Percentiles rank a stretch among this genome's conserved stretches.
Evolutionary conservation across 495 filamentous ascomycete species (phyloP).

Genomic region (Talaromyces stipitatus): DNA sequence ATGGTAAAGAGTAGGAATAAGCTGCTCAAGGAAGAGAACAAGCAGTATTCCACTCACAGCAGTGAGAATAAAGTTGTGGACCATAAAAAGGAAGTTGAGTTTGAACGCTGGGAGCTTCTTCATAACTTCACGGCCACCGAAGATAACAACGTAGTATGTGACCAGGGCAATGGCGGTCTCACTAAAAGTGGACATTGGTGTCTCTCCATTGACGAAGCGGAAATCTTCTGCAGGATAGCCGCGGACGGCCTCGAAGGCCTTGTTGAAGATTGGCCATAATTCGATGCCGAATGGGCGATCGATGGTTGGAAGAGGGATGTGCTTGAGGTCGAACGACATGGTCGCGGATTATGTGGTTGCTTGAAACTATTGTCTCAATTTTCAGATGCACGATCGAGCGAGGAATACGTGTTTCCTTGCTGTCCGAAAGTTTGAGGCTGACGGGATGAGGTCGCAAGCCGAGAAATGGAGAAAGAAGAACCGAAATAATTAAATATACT

Average conservation of each 20-base stretch:
- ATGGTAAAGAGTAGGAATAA: conserved; percentile 51
- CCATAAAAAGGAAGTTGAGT: conserved; percentile 60
- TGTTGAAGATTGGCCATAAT: conserved; percentile 91
- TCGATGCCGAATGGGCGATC: conserved; percentile 88
- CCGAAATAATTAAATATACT: background rate
- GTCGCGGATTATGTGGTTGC: background rate
- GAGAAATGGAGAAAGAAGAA: conserved; percentile 19
- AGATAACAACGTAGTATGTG: conserved; percentile 50
- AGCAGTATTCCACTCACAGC: conserved; percentile 52
- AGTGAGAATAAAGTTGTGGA: conserved; percentile 62
- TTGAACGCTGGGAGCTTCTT: conserved; percentile 48
- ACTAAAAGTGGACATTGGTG: conserved; percentile 40
- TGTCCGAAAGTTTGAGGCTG: background rate
- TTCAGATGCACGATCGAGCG: background rate
- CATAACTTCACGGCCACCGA: conserved; percentile 62
- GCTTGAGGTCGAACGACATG: conserved; percentile 49
- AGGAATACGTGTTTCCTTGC: background rate
- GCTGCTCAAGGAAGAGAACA: conserved; percentile 57
- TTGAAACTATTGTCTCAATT: background rate
- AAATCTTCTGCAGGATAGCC: conserved; percentile 50
- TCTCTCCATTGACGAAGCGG: conserved; percentile 39
- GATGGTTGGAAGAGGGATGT: conserved; percentile 67
- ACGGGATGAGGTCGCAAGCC: conserved; percentile 1
- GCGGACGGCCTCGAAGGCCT: conserved; percentile 62
- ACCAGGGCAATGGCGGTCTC: conserved; percentile 34